Base-by-base conservation (phyloP, 1,284 basidiomycete genomes). In the Quambalaria eucalypti region DNA sequence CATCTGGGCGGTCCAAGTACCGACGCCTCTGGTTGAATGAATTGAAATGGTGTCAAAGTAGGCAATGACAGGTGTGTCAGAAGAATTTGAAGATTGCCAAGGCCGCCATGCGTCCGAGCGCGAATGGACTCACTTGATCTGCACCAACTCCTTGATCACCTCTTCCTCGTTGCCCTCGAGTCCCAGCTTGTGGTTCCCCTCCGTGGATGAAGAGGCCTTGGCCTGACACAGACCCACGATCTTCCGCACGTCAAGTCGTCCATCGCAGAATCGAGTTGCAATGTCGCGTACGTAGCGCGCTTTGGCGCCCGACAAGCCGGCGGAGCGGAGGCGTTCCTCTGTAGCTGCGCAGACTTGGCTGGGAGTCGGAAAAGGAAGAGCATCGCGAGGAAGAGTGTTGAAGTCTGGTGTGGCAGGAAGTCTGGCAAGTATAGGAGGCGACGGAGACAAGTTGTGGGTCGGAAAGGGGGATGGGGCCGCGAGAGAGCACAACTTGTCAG, bases 121-220 rank as follows among this genome's bases (percentile, higher is more conserved):
- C 6, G 42, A 7, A 4, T 7, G 5, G 14, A 50, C 53, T 40
- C 36, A 55, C 50, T 69, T 72, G 55, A 98, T 62, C 50, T 69
- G 60, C 30, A 62, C 62, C 5, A 74, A 64, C 54, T 67, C 62
- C 14, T 51, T 54, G 31, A 74, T 54, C 42, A 65, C 64, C 4
- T 68, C 63, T 47, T 73, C 66, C 31, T 71, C 68, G 36, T 61
- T 57, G 36, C 70, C 48, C 21, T 54, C 55, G 1, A n/a, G n/a
- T n/a, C n/a, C n/a, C n/a, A n/a, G n/a, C n/a, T n/a, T n/a, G n/a
- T n/a, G n/a, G n/a, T n/a, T n/a, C n/a, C n/a, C n/a, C n/a, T n/a
- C n/a, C n/a, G n/a, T n/a, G n/a, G n/a, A n/a, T n/a, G n/a, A n/a
- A n/a, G n/a, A n/a, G n/a, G n/a, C n/a, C n/a, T n/a, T n/a, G n/a